phyloP scores from a whole-genome alignment of 192 early-diverging fungal genomes.

The Jimgerdemannia lactiflua region DNA sequence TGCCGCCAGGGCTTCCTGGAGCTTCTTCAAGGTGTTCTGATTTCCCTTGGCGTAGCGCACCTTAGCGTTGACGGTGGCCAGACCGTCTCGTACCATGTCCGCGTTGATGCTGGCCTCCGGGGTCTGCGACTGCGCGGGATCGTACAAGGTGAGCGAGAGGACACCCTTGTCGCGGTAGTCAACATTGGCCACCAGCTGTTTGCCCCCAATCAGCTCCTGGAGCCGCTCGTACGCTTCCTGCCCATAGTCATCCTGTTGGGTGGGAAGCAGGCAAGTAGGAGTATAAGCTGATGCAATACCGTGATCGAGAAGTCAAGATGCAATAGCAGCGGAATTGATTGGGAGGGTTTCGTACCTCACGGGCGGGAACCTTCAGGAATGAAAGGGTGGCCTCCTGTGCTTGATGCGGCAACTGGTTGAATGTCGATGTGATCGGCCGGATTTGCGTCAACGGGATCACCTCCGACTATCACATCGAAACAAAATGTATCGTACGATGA shows the following conservation, averaged over 20 bases:
- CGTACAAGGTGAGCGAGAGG: conserved; percentile 64
- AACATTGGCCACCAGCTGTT: conserved; percentile 70
- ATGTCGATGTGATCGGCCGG: conserved; percentile 72
- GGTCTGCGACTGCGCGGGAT: conserved; percentile 54
- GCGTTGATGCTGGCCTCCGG: conserved; percentile 68
- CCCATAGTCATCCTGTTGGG: conserved; percentile 69
- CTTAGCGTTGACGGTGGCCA: conserved; percentile 51
- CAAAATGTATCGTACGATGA: neutral
- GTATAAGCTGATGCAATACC: neutral
- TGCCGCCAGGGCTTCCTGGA: conserved; percentile 61
- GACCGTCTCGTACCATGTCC: conserved; percentile 63
- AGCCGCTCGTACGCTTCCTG: conserved; percentile 69
- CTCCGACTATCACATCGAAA: conserved; percentile 53
- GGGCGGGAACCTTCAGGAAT: conserved; percentile 66
- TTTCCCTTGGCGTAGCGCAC: conserved; percentile 49
- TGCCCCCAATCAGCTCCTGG: conserved; percentile 58
- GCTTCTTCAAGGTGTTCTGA: conserved; percentile 51
- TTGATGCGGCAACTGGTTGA: conserved; percentile 66
- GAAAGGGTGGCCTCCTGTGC: conserved; percentile 85
- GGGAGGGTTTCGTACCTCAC: neutral
- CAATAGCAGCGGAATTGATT: no score
- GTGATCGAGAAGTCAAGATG: no score
- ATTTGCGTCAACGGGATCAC: conserved; percentile 64
- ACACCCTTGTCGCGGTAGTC: conserved; percentile 59
- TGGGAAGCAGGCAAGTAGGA: neutral